These are phyloP conservation scores for Boletus coccyginus DNA, from an alignment of 768 basidiomycete genomes.

Conservation along the genomic window DNA sequence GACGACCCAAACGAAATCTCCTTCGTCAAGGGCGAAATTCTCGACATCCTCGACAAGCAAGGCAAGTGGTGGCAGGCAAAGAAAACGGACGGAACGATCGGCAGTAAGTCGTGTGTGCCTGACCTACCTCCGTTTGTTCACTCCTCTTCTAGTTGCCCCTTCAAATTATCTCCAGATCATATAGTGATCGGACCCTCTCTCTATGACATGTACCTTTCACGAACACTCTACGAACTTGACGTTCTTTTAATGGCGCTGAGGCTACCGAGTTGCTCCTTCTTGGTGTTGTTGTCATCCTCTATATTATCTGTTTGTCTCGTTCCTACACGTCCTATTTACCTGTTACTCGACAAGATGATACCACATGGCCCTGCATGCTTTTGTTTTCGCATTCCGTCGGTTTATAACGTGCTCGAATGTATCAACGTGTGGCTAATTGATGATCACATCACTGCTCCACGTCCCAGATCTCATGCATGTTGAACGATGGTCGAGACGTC, in stretches of 20 bases:
- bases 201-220: conserved; percentile 13
- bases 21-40: conserved; percentile 86
- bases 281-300: conserved; percentile 28
- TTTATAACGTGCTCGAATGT: neutral
- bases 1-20: conserved; percentile 97
- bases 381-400: conserved; percentile 7
- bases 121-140: conserved; percentile 4
- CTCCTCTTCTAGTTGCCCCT: conserved; percentile 59
- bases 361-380: conserved; percentile 25
- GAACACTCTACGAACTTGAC: conserved; percentile 33
- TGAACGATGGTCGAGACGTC: no score
- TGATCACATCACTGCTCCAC: no score
- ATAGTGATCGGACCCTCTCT: conserved; percentile 36
- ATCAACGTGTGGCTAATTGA: conserved; percentile 5
- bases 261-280: conserved; percentile 11
- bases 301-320: conserved; percentile 29
- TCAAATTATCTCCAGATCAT: conserved; percentile 85
- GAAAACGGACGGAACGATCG: conserved; percentile 70
- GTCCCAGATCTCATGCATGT: no score
- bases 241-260: conserved; percentile 30
- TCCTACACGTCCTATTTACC: conserved; percentile 26
- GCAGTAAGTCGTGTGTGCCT: conserved; percentile 57
- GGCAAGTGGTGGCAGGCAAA: conserved; percentile 93
- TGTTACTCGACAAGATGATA: conserved; percentile 29
- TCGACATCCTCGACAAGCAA: conserved; percentile 91